These are phyloP conservation scores for Cutaneotrichosporon cyanovorans DNA, from an alignment of 1,284 basidiomycete genomes.

Conservation along the genomic window DNA sequence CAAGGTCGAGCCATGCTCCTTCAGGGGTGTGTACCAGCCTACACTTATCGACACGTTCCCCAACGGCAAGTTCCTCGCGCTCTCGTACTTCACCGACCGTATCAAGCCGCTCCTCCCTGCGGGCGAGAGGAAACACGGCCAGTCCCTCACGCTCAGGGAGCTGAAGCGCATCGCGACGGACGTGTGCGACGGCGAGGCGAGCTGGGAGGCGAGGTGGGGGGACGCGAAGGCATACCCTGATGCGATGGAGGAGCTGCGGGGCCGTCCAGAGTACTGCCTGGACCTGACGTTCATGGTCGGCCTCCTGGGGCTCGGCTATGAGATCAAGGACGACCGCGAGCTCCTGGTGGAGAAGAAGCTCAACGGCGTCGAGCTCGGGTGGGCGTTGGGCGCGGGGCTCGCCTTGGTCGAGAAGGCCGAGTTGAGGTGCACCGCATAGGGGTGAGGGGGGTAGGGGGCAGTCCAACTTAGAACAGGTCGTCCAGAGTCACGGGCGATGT, in stretches of 20 bases:
- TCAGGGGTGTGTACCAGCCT: constrained; percentile 96
- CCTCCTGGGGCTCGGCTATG: constrained; percentile 72
- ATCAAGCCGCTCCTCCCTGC: constrained; percentile 65
- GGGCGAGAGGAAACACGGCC: constrained; percentile 13
- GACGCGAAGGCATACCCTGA: constrained; percentile 39
- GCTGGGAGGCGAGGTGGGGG: constrained; percentile 53
- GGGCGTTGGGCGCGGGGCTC: constrained; percentile 81
- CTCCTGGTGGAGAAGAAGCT: constrained; percentile 82
- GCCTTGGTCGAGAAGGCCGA: constrained; percentile 51
- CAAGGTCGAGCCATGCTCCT: constrained; percentile 84
- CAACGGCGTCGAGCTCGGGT: constrained; percentile 85
- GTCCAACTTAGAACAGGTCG: too few species aligned
- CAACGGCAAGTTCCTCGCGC: constrained; percentile 65
- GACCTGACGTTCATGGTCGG: constrained; percentile 94
- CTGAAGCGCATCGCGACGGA: constrained; percentile 60
- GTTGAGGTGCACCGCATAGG: constrained; percentile 40
- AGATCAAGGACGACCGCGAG: constrained; percentile 61
- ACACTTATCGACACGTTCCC: constrained; percentile 85
- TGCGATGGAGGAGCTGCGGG: constrained; percentile 68
- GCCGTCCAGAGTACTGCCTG: constrained; percentile 85
- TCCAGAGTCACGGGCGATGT: too few species aligned
- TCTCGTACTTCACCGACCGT: constrained; percentile 98
- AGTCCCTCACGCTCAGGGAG: constrained; percentile 54
- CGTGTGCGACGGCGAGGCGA: constrained; percentile 61
- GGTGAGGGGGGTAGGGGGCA: too few species aligned